phyloP scores from a whole-genome alignment of 306 rosid genomes.

The Myrica gale region DNA sequence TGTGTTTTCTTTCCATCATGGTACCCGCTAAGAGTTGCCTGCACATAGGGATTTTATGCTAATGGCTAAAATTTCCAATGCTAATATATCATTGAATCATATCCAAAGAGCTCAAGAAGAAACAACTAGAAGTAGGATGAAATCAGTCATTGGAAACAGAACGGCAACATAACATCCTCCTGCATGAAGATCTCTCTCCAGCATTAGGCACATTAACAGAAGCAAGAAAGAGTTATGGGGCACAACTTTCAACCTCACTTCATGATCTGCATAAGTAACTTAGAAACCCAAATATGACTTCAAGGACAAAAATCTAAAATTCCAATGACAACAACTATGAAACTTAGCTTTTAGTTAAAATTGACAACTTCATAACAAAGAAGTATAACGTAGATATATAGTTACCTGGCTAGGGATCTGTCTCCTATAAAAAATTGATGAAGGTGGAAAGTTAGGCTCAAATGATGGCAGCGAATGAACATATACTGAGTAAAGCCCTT shows the following conservation, averaged over 20 bases:
- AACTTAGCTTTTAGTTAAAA: conserved; percentile 7
- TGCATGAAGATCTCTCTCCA: not conserved
- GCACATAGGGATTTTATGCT: not conserved
- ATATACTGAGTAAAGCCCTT: conserved; percentile 58
- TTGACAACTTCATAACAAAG: conserved; percentile 12
- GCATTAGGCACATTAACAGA: not conserved
- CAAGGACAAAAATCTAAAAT: not conserved
- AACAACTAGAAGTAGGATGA: not conserved
- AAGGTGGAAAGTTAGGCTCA: conserved; percentile 49
- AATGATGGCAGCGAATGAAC: conserved; percentile 82
- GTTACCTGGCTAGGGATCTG: conserved; percentile 93
- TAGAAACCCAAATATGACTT: not conserved
- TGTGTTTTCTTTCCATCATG: not conserved
- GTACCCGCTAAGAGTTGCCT: not conserved
- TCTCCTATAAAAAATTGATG: conserved; percentile 65
- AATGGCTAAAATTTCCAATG: not conserved
- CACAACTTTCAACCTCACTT: not conserved
- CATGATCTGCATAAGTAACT: not conserved
- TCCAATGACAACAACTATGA: not conserved
- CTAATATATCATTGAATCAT: not conserved
- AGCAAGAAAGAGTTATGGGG: not conserved
- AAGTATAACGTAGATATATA: conserved; percentile 23
- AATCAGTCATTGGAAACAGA: no score
- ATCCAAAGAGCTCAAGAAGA: not conserved
- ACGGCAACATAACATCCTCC: no score